Percentiles rank a stretch among this genome's conserved stretches.
Evolutionary conservation across 2,329 filamentous ascomycete species (phyloP).

Genomic region (Scytalidium lignicola): DNA sequence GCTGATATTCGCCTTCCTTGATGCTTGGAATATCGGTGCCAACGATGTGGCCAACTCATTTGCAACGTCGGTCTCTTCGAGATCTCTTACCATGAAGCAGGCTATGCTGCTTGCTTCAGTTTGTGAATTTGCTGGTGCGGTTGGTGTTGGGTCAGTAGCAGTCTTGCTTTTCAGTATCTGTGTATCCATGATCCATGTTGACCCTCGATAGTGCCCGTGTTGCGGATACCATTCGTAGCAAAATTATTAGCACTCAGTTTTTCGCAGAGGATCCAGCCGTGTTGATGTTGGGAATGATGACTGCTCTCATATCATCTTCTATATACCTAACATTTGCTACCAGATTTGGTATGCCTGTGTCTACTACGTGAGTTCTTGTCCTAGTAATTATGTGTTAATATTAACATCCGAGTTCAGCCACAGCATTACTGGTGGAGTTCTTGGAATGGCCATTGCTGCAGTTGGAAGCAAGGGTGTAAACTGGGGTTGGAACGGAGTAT

Average conservation of each 20-base stretch:
- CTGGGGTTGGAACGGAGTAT: constrained; percentile 54
- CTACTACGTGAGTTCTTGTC: constrained; percentile 39
- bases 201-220: constrained; percentile 38
- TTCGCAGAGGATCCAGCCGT: constrained; percentile 44
- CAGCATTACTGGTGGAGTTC: constrained; percentile 50
- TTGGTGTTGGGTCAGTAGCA: constrained; percentile 45
- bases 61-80: constrained; percentile 67
- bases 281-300: constrained; percentile 55
- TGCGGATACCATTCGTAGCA: constrained; percentile 56
- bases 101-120: constrained; percentile 53
- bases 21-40: constrained; percentile 9
- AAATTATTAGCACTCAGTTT: constrained; percentile 45
- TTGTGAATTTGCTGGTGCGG: constrained; percentile 58
- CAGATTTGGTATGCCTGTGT: constrained; percentile 50
- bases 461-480: constrained; percentile 37
- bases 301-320: constrained; percentile 48
- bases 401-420: constrained; percentile 27
- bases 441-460: constrained; percentile 53
- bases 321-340: constrained; percentile 54
- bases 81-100: constrained; percentile 57
- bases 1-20: not conserved
- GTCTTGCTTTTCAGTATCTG: not conserved
- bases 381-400: constrained; percentile 1
- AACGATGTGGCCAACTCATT: constrained; percentile 71
- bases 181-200: not conserved